Base-by-base conservation (phyloP, 352 stramenopile genomes). In the Phytophthora multivora region DNA sequence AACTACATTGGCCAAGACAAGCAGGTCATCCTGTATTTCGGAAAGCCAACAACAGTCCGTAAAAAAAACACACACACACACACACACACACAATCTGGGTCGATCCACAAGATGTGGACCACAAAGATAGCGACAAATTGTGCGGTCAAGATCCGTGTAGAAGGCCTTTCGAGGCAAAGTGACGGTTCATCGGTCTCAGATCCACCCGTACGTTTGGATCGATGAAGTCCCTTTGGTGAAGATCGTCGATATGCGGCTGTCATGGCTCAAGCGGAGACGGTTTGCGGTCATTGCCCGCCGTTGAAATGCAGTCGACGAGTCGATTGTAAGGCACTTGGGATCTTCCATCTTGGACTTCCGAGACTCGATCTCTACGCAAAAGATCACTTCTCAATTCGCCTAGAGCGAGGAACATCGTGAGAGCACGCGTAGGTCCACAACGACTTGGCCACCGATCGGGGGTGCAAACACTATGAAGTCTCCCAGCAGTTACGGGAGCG, bases 1-100 rank as follows among this genome's bases (percentile, higher is more conserved):
- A 79, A 48, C 71, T 87, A 25, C 73, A 75, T 47, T 90, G 80
- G 80, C 80, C 78, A 19, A 66, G 68, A 15, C 79, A 88, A 33
- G 68, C 76, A 19, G 51, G 72, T 46, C 72, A 68, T 36, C 3
- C 51, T 7, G 58, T 59, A 6, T 71, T 64, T 49, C 63, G 57
- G 8, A 71, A 68, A 35, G 15, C 30, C 4, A 59, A 10, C 8
- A 59, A 7, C 5, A 47, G 18, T 31, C 38, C 31, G 18, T 59
- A 50, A 53, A 23, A 23, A n/a, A n/a, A n/a, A n/a, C n/a, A n/a
- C n/a, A n/a, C n/a, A n/a, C n/a, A n/a, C n/a, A n/a, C n/a, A n/a
- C n/a, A n/a, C n/a, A n/a, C n/a, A n/a, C n/a, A n/a, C 21, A 23
- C 2, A 23, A 12, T 33, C 28, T 33, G 28, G 28, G 11, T 33